A percentile compares a stretch with the other conserved stretches of the same genome.
Evolutionary conservation across 345 rosid genomes (phyloP).

Genomic region (Lepidium didymum): DNA sequence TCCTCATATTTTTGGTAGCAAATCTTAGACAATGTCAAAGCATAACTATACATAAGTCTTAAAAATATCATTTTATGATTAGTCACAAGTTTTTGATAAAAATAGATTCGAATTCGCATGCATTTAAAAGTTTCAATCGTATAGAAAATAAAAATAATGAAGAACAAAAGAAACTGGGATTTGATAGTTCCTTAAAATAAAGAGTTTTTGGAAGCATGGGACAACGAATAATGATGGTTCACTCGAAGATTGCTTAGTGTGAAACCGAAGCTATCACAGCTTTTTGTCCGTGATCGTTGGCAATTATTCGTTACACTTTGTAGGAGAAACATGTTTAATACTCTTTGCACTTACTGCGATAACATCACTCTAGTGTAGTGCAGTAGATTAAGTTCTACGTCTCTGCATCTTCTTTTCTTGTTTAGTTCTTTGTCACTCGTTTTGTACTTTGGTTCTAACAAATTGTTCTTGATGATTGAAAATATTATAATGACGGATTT

Average conservation of each 20-base stretch:
- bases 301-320: neutral
- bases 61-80: neutral
- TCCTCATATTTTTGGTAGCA: conserved; percentile 2
- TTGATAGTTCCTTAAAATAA: conserved; percentile 6
- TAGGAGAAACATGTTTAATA: neutral
- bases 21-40: neutral
- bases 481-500: too few species aligned
- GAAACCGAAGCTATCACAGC: conserved; percentile 15
- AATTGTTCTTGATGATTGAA: too few species aligned
- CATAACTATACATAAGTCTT: neutral
- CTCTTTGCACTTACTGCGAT: neutral
- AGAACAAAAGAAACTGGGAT: neutral
- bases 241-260: conserved; percentile 23
- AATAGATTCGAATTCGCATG: neutral
- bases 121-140: neutral
- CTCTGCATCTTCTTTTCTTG: too few species aligned
- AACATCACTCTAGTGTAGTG: neutral
- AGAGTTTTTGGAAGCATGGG: conserved; percentile 14
- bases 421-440: too few species aligned
- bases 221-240: conserved; percentile 7
- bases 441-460: too few species aligned
- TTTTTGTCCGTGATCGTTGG: conserved; percentile 27
- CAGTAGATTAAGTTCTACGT: too few species aligned
- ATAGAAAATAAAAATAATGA: neutral
- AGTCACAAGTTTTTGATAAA: neutral